A percentile compares a stretch with the other conserved stretches of the same genome.
These are phyloP conservation scores for Pichia norvegensis DNA, from an alignment of 1,139 yeast genomes.

Conservation along the genomic window DNA sequence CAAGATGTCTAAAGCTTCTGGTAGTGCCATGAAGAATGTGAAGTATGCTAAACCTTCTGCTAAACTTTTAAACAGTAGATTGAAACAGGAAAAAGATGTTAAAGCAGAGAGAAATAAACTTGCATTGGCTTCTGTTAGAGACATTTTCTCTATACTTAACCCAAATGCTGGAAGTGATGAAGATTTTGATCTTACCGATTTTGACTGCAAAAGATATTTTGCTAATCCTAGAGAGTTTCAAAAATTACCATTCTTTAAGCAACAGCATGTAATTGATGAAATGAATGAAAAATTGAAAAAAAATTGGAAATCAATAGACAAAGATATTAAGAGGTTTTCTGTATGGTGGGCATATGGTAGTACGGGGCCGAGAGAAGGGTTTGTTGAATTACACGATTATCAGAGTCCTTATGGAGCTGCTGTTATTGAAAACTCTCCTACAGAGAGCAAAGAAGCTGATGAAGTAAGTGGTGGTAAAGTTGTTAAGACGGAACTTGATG, in stretches of 20 bases:
- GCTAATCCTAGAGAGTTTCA: constrained; percentile 41
- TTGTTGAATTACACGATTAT: constrained; percentile 35
- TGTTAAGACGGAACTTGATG: constrained; percentile 10
- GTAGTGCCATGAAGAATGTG: constrained; percentile 2
- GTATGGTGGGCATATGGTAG: constrained; percentile 56
- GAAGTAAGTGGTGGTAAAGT: not conserved
- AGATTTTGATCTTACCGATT: constrained; percentile 35
- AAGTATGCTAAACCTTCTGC: constrained; percentile 21
- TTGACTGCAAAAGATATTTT: constrained; percentile 44
- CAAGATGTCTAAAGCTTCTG: not conserved
- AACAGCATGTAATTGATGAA: constrained; percentile 50
- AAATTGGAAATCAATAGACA: constrained; percentile 43
- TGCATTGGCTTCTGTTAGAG: constrained; percentile 26
- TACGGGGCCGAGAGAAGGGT: constrained; percentile 57
- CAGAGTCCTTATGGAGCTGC: constrained; percentile 23
- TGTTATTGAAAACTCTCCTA: not conserved
- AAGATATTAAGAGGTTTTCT: constrained; percentile 41
- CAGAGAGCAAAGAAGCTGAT: not conserved
- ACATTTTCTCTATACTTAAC: constrained; percentile 25
- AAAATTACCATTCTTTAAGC: constrained; percentile 43
- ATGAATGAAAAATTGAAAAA: constrained; percentile 42
- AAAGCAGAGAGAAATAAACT: constrained; percentile 26
- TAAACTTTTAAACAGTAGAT: constrained; percentile 17
- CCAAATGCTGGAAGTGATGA: constrained; percentile 28
- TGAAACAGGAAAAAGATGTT: constrained; percentile 22